A percentile compares a stretch with the other conserved stretches of the same genome.
These are phyloP conservation scores for Phoenix roebelenii DNA, from an alignment of 176 grass and related monocot species.

Conservation along the genomic window DNA sequence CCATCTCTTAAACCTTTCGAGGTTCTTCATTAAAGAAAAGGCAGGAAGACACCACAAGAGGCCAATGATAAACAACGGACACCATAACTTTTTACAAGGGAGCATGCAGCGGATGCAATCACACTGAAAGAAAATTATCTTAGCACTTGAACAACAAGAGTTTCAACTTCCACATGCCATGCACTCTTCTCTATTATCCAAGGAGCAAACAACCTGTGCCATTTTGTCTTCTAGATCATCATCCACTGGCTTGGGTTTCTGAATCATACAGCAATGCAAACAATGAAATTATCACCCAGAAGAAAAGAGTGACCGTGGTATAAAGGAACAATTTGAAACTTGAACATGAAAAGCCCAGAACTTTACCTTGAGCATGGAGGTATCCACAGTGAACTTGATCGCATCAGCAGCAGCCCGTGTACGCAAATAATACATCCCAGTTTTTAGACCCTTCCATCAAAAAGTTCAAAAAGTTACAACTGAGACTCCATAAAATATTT, in stretches of 20 bases:
- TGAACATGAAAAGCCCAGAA: not conserved
- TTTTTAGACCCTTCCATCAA: slow-evolving; percentile 84
- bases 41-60: no score
- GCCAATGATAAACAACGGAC: no score
- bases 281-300: not conserved
- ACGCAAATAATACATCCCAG: slow-evolving; percentile 97
- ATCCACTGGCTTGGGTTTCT: not conserved
- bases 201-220: slow-evolving; percentile 88
- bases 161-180: slow-evolving; percentile 83
- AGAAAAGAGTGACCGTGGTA: not conserved
- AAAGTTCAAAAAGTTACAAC: not conserved
- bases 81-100: no score
- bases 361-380: slow-evolving; percentile 46
- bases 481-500: not conserved
- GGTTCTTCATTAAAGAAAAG: no score
- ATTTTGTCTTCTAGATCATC: not conserved
- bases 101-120: no score
- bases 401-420: slow-evolving; percentile 86
- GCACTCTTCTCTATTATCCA: slow-evolving; percentile 90
- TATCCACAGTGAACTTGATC: slow-evolving; percentile 96
- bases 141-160: not conserved
- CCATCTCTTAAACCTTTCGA: no score
- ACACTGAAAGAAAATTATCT: no score
- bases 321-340: no score
- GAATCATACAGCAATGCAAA: not conserved